Evolutionary conservation across 768 basidiomycete species (phyloP), one percentile per base, ranked within the genome.

Genomic region (Pseudohyphozyma bogoriensis): DNA sequence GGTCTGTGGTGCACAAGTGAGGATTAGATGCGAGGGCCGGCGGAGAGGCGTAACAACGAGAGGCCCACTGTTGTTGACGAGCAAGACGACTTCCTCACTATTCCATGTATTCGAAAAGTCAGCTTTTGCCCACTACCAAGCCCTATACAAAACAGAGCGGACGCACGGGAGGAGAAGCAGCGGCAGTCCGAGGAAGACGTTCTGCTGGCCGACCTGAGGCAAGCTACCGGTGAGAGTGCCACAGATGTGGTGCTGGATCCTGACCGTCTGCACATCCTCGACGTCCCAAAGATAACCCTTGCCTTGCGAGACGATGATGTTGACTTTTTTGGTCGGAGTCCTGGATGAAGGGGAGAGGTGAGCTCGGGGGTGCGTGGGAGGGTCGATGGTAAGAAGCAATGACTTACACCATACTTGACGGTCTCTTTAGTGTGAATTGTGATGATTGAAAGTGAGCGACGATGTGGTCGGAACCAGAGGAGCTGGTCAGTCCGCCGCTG

Each of bases 151-250:
- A n/a, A n/a, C n/a, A n/a, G n/a, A n/a, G n/a, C n/a, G n/a, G n/a
- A n/a, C n/a, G n/a, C n/a, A n/a, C n/a, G 89, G 88, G 74, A 88
- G 81, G 2, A 97, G 77, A 11, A 87, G 76, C 9, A 95, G 77
- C 1, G 95, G 95, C n/a, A 90, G 76, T 10, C 95, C 95, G 36
- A 99, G 78, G 72, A 99, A 99, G 3, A 86, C 82, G 76, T 99
- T 99, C 74, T 99, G 95, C 69, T 96, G 92, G 2, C 90, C 84
- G 1, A 97, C 79, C 71, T 91, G 89, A 3, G 95, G 92, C 18
- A 99, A 81, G 1, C 95, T 97, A 0, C 95, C 95, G 1, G 83
- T 80, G 46, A 96, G 75, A 46, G 89, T 77, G 37, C 93, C 91
- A 69, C 87, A 90, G 50, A 97, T 80, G 58, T 78, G 83, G 73